Conservation (phyloP, 2,329 filamentous ascomycete genomes). For the Fusarium penzigii region DNA sequence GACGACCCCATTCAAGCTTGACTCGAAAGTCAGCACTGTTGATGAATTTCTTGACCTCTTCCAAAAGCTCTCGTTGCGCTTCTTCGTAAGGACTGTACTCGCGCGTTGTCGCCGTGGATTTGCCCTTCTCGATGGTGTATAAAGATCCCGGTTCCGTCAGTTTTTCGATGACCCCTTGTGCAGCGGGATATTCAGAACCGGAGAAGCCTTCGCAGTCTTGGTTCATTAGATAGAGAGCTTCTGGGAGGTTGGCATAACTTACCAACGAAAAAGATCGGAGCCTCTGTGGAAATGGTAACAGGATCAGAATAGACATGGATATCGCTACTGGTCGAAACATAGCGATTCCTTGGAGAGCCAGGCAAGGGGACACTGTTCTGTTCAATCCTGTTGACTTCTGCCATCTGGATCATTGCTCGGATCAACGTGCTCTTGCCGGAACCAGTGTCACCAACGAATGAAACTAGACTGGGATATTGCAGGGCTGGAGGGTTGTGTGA, state of each 20-base stretch:
- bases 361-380: constrained; percentile 5
- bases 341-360: constrained; percentile 1
- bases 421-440: constrained; percentile 17
- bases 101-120: neutral
- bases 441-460: constrained; percentile 16
- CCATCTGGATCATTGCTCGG: constrained; percentile 9
- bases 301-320: constrained; percentile 16
- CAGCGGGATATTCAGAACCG: neutral
- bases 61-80: neutral
- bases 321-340: constrained; percentile 11
- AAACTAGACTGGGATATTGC: constrained; percentile 14
- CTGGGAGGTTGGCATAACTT: accelerated
- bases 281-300: neutral
- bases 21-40: neutral
- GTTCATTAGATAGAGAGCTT: neutral
- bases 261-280: constrained; percentile 12
- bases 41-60: neutral
- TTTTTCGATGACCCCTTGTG: neutral
- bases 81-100: accelerated
- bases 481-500: neutral
- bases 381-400: neutral
- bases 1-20: constrained; percentile 4
- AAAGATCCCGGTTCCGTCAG: neutral
- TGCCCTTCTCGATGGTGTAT: neutral
- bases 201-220: constrained; percentile 13